These are phyloP conservation scores for Termitomyces sp. DNA, from an alignment of 1,284 basidiomycete genomes.

Conservation along the genomic window DNA sequence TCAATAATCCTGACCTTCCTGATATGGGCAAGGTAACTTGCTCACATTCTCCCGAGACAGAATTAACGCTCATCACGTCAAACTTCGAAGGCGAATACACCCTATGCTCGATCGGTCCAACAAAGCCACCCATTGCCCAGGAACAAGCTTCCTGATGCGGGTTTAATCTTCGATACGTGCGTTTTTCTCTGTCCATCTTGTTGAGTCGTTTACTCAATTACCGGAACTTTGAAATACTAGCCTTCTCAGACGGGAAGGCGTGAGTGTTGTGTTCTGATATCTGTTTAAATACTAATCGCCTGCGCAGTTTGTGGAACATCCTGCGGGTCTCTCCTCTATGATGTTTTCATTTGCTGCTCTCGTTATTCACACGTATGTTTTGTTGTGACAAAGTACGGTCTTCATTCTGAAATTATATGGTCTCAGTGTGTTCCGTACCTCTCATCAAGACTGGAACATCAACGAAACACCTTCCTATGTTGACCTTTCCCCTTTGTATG, in stretches of 20 bases:
- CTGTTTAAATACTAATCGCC: background rate
- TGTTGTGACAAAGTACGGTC: background rate
- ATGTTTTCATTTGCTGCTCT: constrained; percentile 82
- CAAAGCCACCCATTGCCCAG: constrained; percentile 57
- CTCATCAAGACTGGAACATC: constrained; percentile 57
- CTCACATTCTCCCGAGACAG: background rate
- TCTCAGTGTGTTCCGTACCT: constrained; percentile 68
- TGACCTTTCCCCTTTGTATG: constrained; percentile 79
- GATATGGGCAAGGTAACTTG: constrained; percentile 54
- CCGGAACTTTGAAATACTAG: constrained; percentile 19
- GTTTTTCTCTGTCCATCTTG: constrained; percentile 12
- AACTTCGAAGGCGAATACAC: constrained; percentile 46
- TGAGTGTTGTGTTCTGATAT: constrained; percentile 21
- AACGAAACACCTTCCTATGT: constrained; percentile 88
- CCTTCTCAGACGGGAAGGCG: constrained; percentile 54
- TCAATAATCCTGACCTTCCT: constrained; percentile 69
- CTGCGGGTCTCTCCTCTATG: constrained; percentile 69
- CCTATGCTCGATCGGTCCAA: constrained; percentile 79
- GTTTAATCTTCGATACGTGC: constrained; percentile 70
- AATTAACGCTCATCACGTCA: background rate
- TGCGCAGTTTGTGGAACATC: constrained; percentile 67
- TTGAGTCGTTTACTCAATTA: constrained; percentile 1
- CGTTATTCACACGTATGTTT: constrained; percentile 64
- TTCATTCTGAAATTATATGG: background rate
- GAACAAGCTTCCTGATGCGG: constrained; percentile 71